Conservation (phyloP, 2,329 filamentous ascomycete genomes). For the Aureobasidium melanogenum region DNA sequence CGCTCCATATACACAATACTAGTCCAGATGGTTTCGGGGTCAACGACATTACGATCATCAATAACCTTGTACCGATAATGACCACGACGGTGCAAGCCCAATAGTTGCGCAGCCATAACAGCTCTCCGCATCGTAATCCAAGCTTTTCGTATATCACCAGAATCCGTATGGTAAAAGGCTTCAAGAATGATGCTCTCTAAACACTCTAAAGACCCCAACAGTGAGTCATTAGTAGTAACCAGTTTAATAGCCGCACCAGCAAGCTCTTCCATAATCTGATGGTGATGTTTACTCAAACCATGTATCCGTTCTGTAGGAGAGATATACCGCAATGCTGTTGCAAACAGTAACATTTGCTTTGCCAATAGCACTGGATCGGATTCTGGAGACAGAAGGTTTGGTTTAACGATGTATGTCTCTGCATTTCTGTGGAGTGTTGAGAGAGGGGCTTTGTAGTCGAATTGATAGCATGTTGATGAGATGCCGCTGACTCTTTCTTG, state of each 20-base stretch:
- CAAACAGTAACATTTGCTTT: background rate
- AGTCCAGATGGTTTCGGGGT: background rate
- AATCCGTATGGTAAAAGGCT: background rate
- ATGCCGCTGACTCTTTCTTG: background rate
- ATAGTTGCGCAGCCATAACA: background rate
- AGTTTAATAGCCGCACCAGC: background rate
- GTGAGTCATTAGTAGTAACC: background rate
- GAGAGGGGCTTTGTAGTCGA: background rate
- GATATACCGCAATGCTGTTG: background rate
- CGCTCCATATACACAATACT: background rate
- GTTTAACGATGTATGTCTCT: background rate
- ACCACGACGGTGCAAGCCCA: background rate
- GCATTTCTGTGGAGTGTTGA: background rate
- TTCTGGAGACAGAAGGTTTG: background rate
- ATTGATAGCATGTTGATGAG: background rate
- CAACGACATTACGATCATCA: background rate
- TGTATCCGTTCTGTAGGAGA: background rate
- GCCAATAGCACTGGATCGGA: background rate
- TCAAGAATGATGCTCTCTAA: background rate
- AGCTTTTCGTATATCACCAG: background rate
- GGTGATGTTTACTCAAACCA: background rate
- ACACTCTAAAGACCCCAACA: background rate
- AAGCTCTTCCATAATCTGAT: background rate
- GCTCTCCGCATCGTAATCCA: background rate
- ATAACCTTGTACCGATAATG: background rate